These are phyloP conservation scores for Trichothecium sympodiale DNA, from an alignment of 2,329 filamentous ascomycete species.

Conservation along the genomic window DNA sequence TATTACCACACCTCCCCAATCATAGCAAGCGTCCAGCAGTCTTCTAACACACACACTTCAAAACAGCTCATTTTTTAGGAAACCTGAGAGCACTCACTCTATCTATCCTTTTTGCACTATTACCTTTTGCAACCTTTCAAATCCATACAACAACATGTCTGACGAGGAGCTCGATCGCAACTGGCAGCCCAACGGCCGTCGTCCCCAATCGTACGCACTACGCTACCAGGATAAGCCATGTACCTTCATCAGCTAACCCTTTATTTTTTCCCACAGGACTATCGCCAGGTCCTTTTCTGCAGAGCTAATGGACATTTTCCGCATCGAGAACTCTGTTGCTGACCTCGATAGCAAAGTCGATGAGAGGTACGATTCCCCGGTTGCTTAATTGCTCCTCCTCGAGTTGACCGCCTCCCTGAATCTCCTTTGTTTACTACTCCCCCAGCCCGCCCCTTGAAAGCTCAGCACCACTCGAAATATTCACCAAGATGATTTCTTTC, in stretches of 20 bases:
- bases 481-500: slow-evolving; percentile 6
- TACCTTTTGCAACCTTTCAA: not conserved
- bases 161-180: slow-evolving; percentile 64
- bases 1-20: not conserved
- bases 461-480: slow-evolving; percentile 1
- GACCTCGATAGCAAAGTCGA: slow-evolving; percentile 65
- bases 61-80: not conserved
- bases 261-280: slow-evolving; percentile 44
- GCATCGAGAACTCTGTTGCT: slow-evolving; percentile 67
- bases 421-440: slow-evolving; percentile 2
- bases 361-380: slow-evolving; percentile 55
- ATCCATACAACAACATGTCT: slow-evolving; percentile 25
- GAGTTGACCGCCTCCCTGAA: not conserved
- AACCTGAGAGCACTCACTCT: not conserved
- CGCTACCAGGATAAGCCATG: slow-evolving; percentile 6
- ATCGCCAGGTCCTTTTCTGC: slow-evolving; percentile 79
- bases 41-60: not conserved
- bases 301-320: slow-evolving; percentile 81
- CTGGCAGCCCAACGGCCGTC: slow-evolving; percentile 68
- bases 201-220: slow-evolving; percentile 69
- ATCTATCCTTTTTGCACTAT: not conserved
- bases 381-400: slow-evolving; percentile 1
- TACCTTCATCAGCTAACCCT: slow-evolving; percentile 1
- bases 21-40: not conserved
- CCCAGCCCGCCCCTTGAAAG: not conserved